phyloP scores from a whole-genome alignment of 305 asterid genomes.

The Plantago coronopus region DNA sequence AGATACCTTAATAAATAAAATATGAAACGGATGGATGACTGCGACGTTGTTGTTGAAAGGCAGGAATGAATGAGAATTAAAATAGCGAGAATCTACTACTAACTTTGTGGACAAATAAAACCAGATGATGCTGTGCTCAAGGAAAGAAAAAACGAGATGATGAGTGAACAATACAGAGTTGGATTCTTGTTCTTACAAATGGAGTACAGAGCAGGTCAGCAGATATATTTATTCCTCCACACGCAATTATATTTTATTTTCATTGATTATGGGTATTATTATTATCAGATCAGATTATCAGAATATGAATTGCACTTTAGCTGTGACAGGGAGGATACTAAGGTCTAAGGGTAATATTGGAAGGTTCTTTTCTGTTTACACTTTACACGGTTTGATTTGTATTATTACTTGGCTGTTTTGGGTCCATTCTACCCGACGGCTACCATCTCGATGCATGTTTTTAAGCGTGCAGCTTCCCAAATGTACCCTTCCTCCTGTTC shows the following conservation, averaged over 20 bases:
- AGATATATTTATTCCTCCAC: background rate
- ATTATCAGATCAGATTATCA: no score
- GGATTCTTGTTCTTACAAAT: no score
- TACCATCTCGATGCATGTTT: slow-evolving; percentile 13
- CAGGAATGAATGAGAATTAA: background rate
- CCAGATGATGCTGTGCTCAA: no score
- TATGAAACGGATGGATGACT: background rate
- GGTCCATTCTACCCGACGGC: slow-evolving; percentile 17
- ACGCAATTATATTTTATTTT: no score
- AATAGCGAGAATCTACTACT: no score
- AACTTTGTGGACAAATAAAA: no score
- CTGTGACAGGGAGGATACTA: background rate
- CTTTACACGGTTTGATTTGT: background rate
- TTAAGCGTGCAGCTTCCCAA: background rate
- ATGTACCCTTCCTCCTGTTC: slow-evolving; percentile 20
- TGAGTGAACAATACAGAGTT: no score
- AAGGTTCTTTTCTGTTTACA: slow-evolving; percentile 3
- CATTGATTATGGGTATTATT: no score
- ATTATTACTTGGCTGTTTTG: background rate
- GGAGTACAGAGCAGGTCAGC: background rate
- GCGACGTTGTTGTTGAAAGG: slow-evolving; percentile 5
- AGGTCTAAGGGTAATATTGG: slow-evolving; percentile 6
- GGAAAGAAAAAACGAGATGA: no score
- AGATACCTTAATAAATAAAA: background rate
- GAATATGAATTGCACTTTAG: background rate